phyloP scores from a whole-genome alignment of 2,329 filamentous ascomycete species.

The Davidsoniella virescens region DNA sequence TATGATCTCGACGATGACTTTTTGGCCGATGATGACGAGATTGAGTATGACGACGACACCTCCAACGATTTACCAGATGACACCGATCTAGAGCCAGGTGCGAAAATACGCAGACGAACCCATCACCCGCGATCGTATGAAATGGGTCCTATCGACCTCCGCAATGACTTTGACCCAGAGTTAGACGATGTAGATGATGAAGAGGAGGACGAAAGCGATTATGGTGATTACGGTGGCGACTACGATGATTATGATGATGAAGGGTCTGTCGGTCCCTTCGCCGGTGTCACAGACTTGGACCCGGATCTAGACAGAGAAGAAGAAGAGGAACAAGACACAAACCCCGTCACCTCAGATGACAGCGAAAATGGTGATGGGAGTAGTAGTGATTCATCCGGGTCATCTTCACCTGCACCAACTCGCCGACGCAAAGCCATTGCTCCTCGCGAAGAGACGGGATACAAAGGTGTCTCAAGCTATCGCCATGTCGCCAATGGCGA shows the following conservation, averaged over 20 bases:
- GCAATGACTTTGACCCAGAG: too few relatives aligned
- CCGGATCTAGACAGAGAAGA: not conserved
- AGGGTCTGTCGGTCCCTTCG: too few relatives aligned
- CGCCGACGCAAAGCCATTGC: not conserved
- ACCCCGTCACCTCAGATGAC: too few relatives aligned
- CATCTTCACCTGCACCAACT: not conserved
- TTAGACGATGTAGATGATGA: not conserved
- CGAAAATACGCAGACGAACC: not conserved
- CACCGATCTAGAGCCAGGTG: not conserved
- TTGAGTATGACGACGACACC: constrained; percentile 4
- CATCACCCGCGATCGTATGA: too few relatives aligned
- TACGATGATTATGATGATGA: too few relatives aligned
- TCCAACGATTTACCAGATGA: constrained; percentile 4
- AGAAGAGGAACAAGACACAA: too few relatives aligned
- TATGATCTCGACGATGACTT: not conserved
- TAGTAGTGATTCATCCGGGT: not conserved
- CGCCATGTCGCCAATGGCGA: not conserved
- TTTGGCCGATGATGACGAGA: not conserved
- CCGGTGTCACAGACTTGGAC: too few relatives aligned
- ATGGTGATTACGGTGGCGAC: too few relatives aligned
- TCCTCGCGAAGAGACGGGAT: not conserved
- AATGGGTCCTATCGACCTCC: too few relatives aligned
- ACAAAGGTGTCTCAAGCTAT: not conserved
- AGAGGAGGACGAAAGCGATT: not conserved
- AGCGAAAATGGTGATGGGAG: too few relatives aligned